phyloP scores from a whole-genome alignment of 2,329 filamentous ascomycete species.

The Fusarium sulawesiense region DNA sequence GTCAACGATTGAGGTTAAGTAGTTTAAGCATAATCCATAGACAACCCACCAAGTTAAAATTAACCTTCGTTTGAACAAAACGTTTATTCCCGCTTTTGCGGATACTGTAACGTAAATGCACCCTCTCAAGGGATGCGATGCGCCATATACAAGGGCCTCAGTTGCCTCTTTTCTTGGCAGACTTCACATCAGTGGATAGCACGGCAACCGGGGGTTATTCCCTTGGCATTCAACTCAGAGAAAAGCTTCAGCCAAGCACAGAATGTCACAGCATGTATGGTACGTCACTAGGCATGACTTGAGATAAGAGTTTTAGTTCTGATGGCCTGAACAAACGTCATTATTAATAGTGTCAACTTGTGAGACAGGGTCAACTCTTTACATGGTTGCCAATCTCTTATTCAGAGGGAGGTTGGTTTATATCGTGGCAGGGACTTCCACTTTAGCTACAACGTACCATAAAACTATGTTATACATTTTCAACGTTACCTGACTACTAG shows the following conservation, averaged over 20 bases:
- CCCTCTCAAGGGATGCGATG: slow-evolving; percentile 14
- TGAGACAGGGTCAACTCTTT: background rate
- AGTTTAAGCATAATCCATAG: slow-evolving; percentile 36
- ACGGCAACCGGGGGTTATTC: slow-evolving; percentile 8
- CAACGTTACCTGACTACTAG: background rate
- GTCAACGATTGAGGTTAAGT: background rate
- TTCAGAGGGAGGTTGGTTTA: background rate
- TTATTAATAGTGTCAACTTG: background rate
- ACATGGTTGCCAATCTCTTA: background rate
- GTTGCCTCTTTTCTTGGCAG: slow-evolving; percentile 17
- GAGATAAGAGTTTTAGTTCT: background rate
- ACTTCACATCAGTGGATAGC: slow-evolving; percentile 18
- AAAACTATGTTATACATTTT: background rate
- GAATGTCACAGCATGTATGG: slow-evolving; percentile 4
- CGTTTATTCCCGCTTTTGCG: slow-evolving; percentile 22
- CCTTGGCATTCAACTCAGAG: slow-evolving; percentile 11
- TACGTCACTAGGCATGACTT: slow-evolving; percentile 3
- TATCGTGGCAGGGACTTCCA: background rate
- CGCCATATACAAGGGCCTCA: slow-evolving; percentile 29
- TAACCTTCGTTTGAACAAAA: background rate
- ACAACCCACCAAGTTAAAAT: background rate
- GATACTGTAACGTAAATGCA: background rate
- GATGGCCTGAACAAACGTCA: background rate
- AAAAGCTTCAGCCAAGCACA: slow-evolving; percentile 14
- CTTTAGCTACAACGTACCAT: background rate